Evolutionary conservation across 2,329 filamentous ascomycete species (phyloP).

Genomic region (Rhynchosporium agropyri): DNA sequence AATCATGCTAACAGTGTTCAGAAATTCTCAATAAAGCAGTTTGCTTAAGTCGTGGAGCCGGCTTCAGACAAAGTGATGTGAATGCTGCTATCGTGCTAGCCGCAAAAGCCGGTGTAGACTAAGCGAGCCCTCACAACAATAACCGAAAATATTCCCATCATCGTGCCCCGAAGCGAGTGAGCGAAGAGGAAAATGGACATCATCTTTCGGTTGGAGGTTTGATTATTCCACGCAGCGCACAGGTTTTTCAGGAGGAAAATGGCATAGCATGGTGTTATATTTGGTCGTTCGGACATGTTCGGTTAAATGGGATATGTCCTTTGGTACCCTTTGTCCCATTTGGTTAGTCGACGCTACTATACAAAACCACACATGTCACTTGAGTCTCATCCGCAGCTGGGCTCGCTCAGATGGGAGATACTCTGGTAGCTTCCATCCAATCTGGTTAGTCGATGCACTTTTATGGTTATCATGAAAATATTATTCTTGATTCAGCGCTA

Average conservation of each 20-base stretch:
- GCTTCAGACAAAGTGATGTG: conserved; percentile 41
- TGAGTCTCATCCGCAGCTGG: too few relatives aligned
- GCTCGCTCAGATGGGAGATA: not conserved
- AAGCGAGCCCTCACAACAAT: conserved; percentile 2
- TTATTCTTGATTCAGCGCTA: too few relatives aligned
- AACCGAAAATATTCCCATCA: not conserved
- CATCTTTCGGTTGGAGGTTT: not conserved
- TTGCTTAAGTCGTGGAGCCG: conserved; percentile 41
- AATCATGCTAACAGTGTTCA: conserved; percentile 21
- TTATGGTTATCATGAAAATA: too few relatives aligned
- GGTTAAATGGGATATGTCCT: not conserved
- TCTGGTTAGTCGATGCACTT: not conserved
- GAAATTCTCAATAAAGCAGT: conserved; percentile 38
- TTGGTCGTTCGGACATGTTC: not conserved
- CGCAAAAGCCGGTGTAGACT: conserved; percentile 22
- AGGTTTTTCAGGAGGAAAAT: not conserved
- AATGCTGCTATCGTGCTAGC: conserved; percentile 40
- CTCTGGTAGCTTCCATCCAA: not conserved
- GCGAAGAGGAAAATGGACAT: not conserved
- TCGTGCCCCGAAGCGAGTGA: not conserved
- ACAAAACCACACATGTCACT: too few relatives aligned
- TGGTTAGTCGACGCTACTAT: too few relatives aligned
- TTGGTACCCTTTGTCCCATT: not conserved
- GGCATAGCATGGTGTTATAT: not conserved
- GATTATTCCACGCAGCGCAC: not conserved